These are phyloP conservation scores for Termitomyces sp. DNA, from an alignment of 768 basidiomycete genomes.

Conservation along the genomic window DNA sequence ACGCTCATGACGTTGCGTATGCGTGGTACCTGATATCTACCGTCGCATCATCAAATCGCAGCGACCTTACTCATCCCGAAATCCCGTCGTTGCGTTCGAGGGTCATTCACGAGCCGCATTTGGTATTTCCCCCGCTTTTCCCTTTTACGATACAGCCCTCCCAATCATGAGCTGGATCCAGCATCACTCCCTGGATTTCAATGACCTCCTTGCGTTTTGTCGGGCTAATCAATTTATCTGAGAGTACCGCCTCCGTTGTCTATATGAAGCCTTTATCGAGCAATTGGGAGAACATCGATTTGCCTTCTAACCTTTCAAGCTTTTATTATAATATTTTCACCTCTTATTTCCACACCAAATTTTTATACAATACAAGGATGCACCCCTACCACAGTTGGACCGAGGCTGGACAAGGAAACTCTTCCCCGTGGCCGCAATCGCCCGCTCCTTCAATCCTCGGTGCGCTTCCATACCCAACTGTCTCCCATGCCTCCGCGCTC, in stretches of 20 bases:
- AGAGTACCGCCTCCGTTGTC: neutral
- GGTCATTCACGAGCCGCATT: neutral
- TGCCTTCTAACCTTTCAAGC: neutral
- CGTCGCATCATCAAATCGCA: neutral
- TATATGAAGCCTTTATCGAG: neutral
- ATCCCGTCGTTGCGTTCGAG: neutral
- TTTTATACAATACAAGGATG: conserved; percentile 1
- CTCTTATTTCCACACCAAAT: neutral
- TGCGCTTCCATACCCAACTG: conserved; percentile 50
- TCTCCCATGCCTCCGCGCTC: conserved; percentile 24
- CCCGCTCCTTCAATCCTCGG: conserved; percentile 53
- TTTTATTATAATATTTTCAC: neutral
- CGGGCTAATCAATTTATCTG: neutral
- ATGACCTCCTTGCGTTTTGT: neutral
- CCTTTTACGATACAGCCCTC: neutral
- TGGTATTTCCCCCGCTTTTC: neutral
- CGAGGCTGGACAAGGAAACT: conserved; percentile 20
- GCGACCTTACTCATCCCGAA: neutral
- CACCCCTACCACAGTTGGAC: conserved; percentile 36
- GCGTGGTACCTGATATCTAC: neutral
- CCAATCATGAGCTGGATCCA: neutral
- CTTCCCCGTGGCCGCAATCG: conserved; percentile 16
- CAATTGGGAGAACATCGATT: neutral
- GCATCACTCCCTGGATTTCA: neutral
- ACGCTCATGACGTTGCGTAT: neutral